Percentiles rank a stretch among this genome's conserved stretches.
These are phyloP conservation scores for Ciborinia camelliae DNA, from an alignment of 2,329 filamentous ascomycete species.

Conservation along the genomic window DNA sequence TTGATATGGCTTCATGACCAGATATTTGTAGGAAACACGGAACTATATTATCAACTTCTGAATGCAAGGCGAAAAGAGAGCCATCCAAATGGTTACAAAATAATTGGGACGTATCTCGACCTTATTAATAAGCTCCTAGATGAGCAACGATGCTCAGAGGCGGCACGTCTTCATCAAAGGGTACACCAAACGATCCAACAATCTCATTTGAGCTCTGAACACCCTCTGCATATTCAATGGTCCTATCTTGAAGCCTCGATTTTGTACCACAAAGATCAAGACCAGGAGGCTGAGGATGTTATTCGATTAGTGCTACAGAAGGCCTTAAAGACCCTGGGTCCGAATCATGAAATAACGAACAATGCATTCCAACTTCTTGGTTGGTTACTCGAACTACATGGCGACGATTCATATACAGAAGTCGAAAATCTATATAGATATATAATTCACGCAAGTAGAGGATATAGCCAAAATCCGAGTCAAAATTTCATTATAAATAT, in stretches of 20 bases:
- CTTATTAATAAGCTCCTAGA: background rate
- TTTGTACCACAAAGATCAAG: rapidly evolving
- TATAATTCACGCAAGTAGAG: background rate
- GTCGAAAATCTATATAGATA: background rate
- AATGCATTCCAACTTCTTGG: background rate
- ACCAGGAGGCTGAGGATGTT: background rate
- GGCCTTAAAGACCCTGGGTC: background rate
- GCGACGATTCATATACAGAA: background rate
- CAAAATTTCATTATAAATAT: rapidly evolving
- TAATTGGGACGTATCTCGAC: background rate
- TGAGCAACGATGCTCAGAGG: rapidly evolving
- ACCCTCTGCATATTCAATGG: background rate
- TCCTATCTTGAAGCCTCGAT: background rate
- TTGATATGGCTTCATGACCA: background rate
- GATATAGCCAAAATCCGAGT: background rate
- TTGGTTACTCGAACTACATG: rapidly evolving
- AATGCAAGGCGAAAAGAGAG: background rate
- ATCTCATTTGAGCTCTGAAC: background rate
- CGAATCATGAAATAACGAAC: background rate
- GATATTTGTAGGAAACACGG: rapidly evolving
- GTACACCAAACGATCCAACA: background rate
- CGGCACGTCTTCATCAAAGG: background rate
- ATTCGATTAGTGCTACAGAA: background rate
- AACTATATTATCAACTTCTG: background rate
- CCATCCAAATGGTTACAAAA: background rate